A percentile compares a stretch with the other conserved stretches of the same genome.
Evolutionary conservation across 176 grass and related monocot species (phyloP).

Genomic region (Stipa capillata): DNA sequence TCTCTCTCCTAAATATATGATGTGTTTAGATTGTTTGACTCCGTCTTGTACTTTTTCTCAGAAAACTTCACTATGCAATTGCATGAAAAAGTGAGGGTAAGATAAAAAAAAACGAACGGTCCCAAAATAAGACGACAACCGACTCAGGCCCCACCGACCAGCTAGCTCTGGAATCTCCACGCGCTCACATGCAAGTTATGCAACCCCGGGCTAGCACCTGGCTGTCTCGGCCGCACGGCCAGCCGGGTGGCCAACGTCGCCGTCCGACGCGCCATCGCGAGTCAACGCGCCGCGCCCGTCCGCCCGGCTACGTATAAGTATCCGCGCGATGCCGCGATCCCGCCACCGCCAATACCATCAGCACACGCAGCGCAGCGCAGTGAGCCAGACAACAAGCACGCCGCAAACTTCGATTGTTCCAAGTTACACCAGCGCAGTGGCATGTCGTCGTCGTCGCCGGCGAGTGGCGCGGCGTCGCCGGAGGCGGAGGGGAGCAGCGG

Average conservation of each 20-base stretch:
- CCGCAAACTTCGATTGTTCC: neutral
- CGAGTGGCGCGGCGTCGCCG: neutral
- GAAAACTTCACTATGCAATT: too few relatives aligned
- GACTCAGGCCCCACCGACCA: neutral
- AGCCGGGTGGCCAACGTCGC: slow-evolving; percentile 30
- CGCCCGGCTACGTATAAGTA: slow-evolving; percentile 34
- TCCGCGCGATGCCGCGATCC: neutral
- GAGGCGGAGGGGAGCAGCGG: slow-evolving; percentile 16
- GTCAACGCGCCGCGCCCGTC: slow-evolving; percentile 30
- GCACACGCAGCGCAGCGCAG: neutral
- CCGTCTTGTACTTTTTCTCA: too few relatives aligned
- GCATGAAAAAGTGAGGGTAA: too few relatives aligned
- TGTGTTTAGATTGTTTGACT: too few relatives aligned
- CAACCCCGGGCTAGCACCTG: too few relatives aligned
- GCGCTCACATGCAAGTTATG: neutral
- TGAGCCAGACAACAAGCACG: too few relatives aligned
- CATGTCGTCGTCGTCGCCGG: slow-evolving; percentile 10
- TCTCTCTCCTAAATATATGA: too few relatives aligned
- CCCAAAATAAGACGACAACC: neutral
- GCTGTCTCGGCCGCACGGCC: neutral
- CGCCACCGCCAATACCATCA: neutral
- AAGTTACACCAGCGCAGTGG: too few relatives aligned
- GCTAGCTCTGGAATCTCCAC: neutral
- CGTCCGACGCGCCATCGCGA: slow-evolving; percentile 36
- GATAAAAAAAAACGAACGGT: too few relatives aligned